Evolutionary conservation across 169 alveolate species (phyloP).

Genomic region (Babesia caballi): DNA sequence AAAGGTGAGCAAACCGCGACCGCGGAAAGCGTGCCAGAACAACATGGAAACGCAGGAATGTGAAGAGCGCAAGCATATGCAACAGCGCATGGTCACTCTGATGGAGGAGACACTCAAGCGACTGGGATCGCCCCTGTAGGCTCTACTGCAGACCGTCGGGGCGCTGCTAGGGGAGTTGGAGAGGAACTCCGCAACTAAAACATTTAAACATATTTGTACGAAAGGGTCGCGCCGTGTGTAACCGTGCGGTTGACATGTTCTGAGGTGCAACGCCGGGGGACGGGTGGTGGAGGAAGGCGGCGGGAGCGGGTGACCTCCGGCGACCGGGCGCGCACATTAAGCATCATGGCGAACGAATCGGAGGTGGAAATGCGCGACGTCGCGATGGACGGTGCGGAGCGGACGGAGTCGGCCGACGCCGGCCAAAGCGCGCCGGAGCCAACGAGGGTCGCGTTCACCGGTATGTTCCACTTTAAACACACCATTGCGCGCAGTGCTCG

Average conservation of each 20-base stretch:
- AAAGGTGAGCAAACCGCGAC: slow-evolving; percentile 19
- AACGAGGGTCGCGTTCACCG: slow-evolving; percentile 19
- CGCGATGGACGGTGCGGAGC: neutral
- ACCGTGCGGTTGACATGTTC: neutral
- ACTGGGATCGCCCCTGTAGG: slow-evolving; percentile 54
- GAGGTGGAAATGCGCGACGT: neutral
- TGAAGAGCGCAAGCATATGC: slow-evolving; percentile 59
- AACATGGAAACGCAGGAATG: slow-evolving; percentile 32
- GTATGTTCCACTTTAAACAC: slow-evolving; percentile 8
- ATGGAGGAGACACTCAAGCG: slow-evolving; percentile 66
- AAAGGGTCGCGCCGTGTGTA: neutral
- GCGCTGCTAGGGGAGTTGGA: too few relatives aligned
- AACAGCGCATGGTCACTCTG: slow-evolving; percentile 26
- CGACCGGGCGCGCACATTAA: neutral
- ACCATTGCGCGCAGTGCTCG: slow-evolving; percentile 34
- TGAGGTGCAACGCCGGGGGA: too few relatives aligned
- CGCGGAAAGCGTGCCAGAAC: neutral
- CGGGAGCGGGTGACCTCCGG: neutral
- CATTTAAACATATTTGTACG: neutral
- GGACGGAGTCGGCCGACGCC: neutral
- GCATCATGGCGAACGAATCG: neutral
- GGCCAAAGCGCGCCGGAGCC: neutral
- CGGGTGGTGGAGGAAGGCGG: neutral
- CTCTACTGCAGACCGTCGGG: neutral
- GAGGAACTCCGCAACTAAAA: too few relatives aligned